Base-by-base conservation (phyloP, 176 grass and related monocot species). In the Stipa capillata region DNA sequence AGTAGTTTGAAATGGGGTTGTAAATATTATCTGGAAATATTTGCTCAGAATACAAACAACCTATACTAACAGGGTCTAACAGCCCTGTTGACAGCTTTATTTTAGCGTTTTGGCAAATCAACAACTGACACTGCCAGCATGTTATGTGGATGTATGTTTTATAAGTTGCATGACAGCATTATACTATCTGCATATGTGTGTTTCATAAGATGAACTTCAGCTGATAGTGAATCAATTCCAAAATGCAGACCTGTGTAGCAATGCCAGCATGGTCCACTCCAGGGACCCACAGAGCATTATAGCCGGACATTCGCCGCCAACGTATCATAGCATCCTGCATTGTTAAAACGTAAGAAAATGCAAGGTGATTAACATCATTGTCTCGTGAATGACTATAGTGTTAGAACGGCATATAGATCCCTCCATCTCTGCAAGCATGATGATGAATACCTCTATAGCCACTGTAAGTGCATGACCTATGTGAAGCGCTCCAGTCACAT, bases 221-320 rank as follows among this genome's bases (percentile, higher is more conserved):
- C n/a, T n/a, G n/a, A n/a, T n/a, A n/a, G n/a, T n/a, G 3, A 82
- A 83, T 25, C 24, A 51, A 62, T 27, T 51, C 15, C 8, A 63
- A 87, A 39, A 77, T 53, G 45, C 62, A 87, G 13, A 97, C 94
- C 94, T 97, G 91, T 48, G 94, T 97, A 52, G n/a, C n/a, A n/a
- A n/a, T n/a, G n/a, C n/a, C n/a, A n/a, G n/a, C n/a, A n/a, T n/a
- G n/a, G n/a, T n/a, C n/a, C n/a, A n/a, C n/a, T n/a, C n/a, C n/a
- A n/a, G n/a, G n/a, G n/a, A n/a, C n/a, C n/a, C n/a, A n/a, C n/a
- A n/a, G n/a, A n/a, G n/a, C n/a, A n/a, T n/a, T n/a, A n/a, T n/a
- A n/a, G n/a, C n/a, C n/a, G n/a, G n/a, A n/a, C n/a, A n/a, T n/a
- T n/a, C n/a, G n/a, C n/a, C n/a, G n/a, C n/a, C n/a, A n/a, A n/a